phyloP scores from a whole-genome alignment of 2,329 filamentous ascomycete species.

The Aspergillus terreus region DNA sequence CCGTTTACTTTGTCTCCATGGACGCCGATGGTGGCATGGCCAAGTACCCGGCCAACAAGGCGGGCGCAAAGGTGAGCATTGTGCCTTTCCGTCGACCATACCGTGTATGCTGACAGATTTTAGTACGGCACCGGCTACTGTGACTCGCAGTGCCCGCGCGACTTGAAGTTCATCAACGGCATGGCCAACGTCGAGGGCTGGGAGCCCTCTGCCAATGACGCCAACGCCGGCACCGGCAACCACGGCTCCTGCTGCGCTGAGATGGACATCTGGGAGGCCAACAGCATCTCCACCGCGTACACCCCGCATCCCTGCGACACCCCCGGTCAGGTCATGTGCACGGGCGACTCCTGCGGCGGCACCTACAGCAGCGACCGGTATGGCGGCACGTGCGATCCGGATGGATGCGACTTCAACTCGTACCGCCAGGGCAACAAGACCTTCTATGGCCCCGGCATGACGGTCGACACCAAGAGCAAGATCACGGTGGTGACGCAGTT shows the following conservation, averaged over 20 bases:
- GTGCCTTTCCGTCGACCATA: no score
- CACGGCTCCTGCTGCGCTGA: constrained; percentile 64
- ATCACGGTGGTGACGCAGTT: constrained; percentile 68
- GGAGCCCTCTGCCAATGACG: constrained; percentile 50
- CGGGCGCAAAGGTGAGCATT: constrained; percentile 45
- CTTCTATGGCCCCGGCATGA: constrained; percentile 61
- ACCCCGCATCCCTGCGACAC: constrained; percentile 63
- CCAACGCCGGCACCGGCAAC: constrained; percentile 51
- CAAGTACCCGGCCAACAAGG: constrained; percentile 51
- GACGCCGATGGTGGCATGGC: constrained; percentile 56
- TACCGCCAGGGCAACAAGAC: constrained; percentile 62
- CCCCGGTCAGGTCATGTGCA: constrained; percentile 51
- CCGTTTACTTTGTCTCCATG: constrained; percentile 64
- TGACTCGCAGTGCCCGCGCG: constrained; percentile 55
- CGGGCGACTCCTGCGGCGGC: constrained; percentile 51
- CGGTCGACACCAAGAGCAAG: constrained; percentile 57
- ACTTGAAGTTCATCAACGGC: constrained; percentile 45
- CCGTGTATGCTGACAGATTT: no score
- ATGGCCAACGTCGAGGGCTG: constrained; percentile 56
- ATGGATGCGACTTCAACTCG: constrained; percentile 68
- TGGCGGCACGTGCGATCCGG: constrained; percentile 61
- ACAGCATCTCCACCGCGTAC: constrained; percentile 60
- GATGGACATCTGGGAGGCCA: constrained; percentile 70
- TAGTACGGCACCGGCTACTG: constrained; percentile 62
- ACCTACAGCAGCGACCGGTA: constrained; percentile 54